phyloP scores from a whole-genome alignment of 495 filamentous ascomycete genomes.

The Cetradonia linearis region DNA sequence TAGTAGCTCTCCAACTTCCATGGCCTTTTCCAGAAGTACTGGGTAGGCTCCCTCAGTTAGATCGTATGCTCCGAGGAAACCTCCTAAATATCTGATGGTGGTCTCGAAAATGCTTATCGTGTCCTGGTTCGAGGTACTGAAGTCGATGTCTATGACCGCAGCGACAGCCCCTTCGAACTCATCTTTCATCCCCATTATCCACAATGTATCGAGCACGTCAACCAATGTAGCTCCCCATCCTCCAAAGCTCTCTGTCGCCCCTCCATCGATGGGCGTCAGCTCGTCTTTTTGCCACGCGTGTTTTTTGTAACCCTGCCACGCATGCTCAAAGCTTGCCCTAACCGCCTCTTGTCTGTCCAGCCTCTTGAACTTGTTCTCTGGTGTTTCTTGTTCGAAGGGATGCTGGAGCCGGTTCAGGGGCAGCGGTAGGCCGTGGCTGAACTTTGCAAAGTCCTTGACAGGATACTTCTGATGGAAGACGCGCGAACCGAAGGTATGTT shows the following conservation, averaged over 20 bases:
- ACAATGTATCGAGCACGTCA: constrained; percentile 51
- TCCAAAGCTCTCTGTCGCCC: constrained; percentile 43
- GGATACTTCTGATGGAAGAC: constrained; percentile 37
- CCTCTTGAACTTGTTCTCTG: constrained; percentile 29
- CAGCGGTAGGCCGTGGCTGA: constrained; percentile 35
- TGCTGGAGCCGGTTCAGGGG: constrained; percentile 43
- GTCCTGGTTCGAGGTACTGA: constrained; percentile 37
- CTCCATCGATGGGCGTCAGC: constrained; percentile 52
- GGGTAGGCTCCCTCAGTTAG: constrained; percentile 55
- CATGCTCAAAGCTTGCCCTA: constrained; percentile 54
- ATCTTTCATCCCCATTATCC: constrained; percentile 51
- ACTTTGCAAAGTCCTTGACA: constrained; percentile 38
- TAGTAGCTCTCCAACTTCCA: constrained; percentile 76
- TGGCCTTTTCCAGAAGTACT: constrained; percentile 71
- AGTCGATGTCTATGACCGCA: constrained; percentile 45
- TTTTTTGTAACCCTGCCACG: constrained; percentile 66
- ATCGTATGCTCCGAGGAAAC: constrained; percentile 75
- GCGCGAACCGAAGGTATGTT: constrained; percentile 14
- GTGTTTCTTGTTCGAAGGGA: constrained; percentile 40
- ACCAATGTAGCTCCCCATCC: constrained; percentile 54
- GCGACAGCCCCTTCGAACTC: constrained; percentile 51
- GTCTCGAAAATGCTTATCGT: constrained; percentile 79
- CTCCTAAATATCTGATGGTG: constrained; percentile 78
- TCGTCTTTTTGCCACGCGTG: constrained; percentile 77
- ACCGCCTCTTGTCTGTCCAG: constrained; percentile 46